Evolutionary conservation across 2,329 filamentous ascomycete genomes (phyloP), one percentile per base, ranked within the genome.

Genomic region (Tolypocladium endophyticum): DNA sequence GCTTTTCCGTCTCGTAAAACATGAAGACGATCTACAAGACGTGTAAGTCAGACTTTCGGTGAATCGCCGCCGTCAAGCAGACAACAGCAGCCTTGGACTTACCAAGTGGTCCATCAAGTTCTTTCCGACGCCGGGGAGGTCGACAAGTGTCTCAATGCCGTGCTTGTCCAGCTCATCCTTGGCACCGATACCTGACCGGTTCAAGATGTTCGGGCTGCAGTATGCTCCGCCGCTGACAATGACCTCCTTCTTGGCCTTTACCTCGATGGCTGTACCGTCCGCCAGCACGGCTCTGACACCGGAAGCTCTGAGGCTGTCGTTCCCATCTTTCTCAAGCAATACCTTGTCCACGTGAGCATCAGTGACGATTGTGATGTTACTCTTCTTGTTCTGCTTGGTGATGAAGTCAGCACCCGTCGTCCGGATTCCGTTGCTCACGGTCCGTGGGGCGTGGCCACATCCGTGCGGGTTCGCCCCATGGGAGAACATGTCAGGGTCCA

Each of bases 401-500:
- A 80, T 67, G 57, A 81, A 85, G 65, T 84, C 81, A 16, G 81
- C 81, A 0, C 77, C 76, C 0, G 81, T 84, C 1, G 77, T 79
- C 28, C 82, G 74, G 23, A 79, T 69, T 0, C 82, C 82, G 58
- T 80, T 73, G 58, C 79, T 74, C 1, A 81, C 79, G 2, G 81
- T 83, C 62, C 81, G 73, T 16, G 79, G 74, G 1, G 70, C 79
- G 67, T 85, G 81, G 2, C 82, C 82, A 63, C 81, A 84, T 0
- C 81, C 82, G 57, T 83, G 77, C 1, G 81, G 69, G 25, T 76
- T 77, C 36, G 79, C 73, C 70, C 59, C 85, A 61, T 59, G 68
- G 0, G 78, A 77, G 65, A 86, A 86, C 80, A 86, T 84, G 62
- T 87, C 83, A 23, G 76, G 74, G 47, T 82, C 76, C n/a, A 83